Conservation (phyloP, 331 rosid genomes). For the Dryas integrifolia region DNA sequence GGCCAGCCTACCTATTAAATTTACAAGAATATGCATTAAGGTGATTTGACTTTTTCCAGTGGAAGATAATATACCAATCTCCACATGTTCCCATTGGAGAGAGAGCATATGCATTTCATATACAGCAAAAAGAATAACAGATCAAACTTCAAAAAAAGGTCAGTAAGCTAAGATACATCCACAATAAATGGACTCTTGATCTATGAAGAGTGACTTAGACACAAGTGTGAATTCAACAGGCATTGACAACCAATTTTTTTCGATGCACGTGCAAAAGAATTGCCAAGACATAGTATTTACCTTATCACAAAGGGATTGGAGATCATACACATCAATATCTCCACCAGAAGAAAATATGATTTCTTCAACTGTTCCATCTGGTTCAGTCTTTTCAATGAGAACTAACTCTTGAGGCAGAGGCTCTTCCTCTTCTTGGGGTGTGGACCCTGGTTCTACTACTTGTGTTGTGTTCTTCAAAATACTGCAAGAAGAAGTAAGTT, state of each 20-base stretch:
- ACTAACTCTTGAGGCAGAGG: slow-evolving; percentile 76
- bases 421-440: slow-evolving; percentile 63
- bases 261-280: neutral
- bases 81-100: neutral
- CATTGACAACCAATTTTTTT: neutral
- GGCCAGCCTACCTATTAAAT: slow-evolving; percentile 88
- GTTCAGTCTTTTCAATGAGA: slow-evolving; percentile 73
- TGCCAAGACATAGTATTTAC: slow-evolving; percentile 28
- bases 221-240: neutral
- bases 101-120: neutral
- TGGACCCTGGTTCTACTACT: slow-evolving; percentile 61
- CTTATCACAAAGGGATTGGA: slow-evolving; percentile 89
- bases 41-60: neutral
- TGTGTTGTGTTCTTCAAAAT: slow-evolving; percentile 61
- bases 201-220: neutral
- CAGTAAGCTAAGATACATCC: neutral
- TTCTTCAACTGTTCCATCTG: slow-evolving; percentile 76
- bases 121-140: neutral
- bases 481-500: slow-evolving; percentile 40
- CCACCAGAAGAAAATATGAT: slow-evolving; percentile 89
- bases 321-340: slow-evolving; percentile 81
- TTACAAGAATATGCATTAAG: slow-evolving; percentile 14
- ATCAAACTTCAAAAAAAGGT: slow-evolving; percentile 3
- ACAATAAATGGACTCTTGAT: neutral
- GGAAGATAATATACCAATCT: neutral